Percentiles rank a stretch among this genome's conserved stretches.
Conservation (phyloP, 345 rosid species). For the Boechera stricta region DNA sequence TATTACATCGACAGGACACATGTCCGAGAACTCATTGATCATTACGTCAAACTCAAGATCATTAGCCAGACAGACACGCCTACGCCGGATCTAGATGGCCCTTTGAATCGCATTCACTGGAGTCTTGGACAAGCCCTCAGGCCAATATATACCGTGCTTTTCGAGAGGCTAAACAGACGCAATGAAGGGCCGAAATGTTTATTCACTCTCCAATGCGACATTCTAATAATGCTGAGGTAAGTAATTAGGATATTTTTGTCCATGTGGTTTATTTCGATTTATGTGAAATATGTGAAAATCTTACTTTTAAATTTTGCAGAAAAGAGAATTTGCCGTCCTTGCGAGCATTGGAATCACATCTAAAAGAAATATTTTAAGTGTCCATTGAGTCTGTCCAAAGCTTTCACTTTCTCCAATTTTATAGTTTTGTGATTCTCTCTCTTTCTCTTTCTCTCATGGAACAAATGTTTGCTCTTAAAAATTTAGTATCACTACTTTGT, state of each 20-base stretch:
- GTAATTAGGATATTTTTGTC: background rate
- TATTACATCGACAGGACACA: background rate
- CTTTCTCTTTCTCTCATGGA: too few species aligned
- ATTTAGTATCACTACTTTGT: too few species aligned
- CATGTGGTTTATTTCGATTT: background rate
- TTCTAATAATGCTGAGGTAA: background rate
- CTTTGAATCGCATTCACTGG: background rate
- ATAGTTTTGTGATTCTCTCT: too few species aligned
- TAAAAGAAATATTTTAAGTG: background rate
- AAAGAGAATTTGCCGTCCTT: background rate
- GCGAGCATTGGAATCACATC: constrained; percentile 12
- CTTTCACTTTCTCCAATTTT: too few species aligned
- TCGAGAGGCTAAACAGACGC: background rate
- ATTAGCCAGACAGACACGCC: background rate
- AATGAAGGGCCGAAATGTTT: background rate
- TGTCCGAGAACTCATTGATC: constrained; percentile 9
- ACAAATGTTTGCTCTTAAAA: too few species aligned
- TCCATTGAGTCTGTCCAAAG: too few species aligned
- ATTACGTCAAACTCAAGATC: background rate
- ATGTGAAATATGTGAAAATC: background rate
- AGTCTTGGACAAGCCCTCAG: constrained; percentile 1
- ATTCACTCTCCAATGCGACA: background rate
- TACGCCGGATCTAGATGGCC: background rate
- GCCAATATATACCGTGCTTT: background rate
- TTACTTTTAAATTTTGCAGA: background rate